These are phyloP conservation scores for Ilyonectria mors-panacis DNA, from an alignment of 2,329 filamentous ascomycete species.

Conservation along the genomic window DNA sequence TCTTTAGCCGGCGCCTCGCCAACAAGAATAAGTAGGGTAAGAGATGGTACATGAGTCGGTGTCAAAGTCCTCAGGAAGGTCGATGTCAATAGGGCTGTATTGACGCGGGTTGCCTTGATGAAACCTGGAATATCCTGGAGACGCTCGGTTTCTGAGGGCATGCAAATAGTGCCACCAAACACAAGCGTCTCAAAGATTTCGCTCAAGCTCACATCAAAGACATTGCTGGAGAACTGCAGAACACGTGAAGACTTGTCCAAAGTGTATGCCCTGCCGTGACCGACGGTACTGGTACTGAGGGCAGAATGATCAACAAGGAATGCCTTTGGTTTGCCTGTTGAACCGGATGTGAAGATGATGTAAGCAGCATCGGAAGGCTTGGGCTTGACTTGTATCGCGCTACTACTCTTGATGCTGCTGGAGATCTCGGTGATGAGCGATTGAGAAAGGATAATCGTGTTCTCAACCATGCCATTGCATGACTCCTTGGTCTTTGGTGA, in stretches of 20 bases:
- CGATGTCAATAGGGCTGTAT: slow-evolving; percentile 6
- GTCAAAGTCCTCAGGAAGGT: slow-evolving; percentile 8
- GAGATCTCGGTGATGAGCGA: neutral
- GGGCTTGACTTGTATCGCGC: neutral
- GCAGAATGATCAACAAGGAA: slow-evolving; percentile 53
- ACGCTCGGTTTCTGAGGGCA: slow-evolving; percentile 54
- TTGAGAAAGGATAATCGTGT: slow-evolving; percentile 3
- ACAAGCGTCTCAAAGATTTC: slow-evolving; percentile 58
- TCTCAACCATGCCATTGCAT: neutral
- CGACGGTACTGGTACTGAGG: slow-evolving; percentile 11
- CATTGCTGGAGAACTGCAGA: slow-evolving; percentile 50
- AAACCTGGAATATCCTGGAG: slow-evolving; percentile 17
- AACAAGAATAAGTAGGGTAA: slow-evolving; percentile 22
- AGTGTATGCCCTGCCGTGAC: slow-evolving; percentile 6
- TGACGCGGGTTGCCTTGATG: neutral
- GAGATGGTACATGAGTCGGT: slow-evolving; percentile 3
- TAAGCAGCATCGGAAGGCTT: slow-evolving; percentile 31
- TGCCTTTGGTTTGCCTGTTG: slow-evolving; percentile 68
- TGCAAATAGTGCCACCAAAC: slow-evolving; percentile 56
- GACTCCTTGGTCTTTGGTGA: slow-evolving; percentile 7
- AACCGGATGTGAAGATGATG: slow-evolving; percentile 70
- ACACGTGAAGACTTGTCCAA: slow-evolving; percentile 19
- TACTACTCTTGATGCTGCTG: neutral
- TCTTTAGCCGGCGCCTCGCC: slow-evolving; percentile 33
- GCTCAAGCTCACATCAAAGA: slow-evolving; percentile 56